Evolutionary conservation across 164 flowering plant species (phyloP), one percentile per base, ranked within the genome.

Genomic region (Chimonanthus salicifolius): DNA sequence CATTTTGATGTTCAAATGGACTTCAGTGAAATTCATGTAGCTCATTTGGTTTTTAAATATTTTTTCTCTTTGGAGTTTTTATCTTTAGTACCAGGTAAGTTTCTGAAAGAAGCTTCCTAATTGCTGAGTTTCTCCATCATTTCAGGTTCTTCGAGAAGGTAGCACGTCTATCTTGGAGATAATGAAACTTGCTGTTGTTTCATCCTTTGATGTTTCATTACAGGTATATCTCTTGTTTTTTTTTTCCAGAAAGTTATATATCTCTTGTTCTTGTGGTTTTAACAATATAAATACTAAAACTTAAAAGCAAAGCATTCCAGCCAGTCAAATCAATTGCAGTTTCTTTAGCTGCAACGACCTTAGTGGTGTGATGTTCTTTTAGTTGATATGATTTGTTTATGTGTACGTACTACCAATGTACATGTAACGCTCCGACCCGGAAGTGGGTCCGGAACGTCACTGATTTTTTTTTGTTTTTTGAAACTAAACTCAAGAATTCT

Each of bases 1-100:
- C 96, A 87, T 65, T 86, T 92, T 79, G 97, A 96, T 75, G 74
- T 92, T 82, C 97, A 93, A 80, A 64, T 96, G 93, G 99, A 92
- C 75, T 87, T 90, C 77, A 96, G 93, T 79, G 97, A 91, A 85
- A 94, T 96, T 85, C 93, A 94, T 96, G 99, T 96, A 91, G 75
- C 85, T 74, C 44, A 51, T 64, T 33, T 77, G 48, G 45, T 74
- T 75, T 44, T 47, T 20, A 43, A 1, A 33, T 20, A 33, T 33
- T 33, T 33, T 33, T 33, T 33, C 33, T 33, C 69, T 66, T 64
- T 49, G 4, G 67, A 75, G 44, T 51, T 75, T 74, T 47, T 71
- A 49, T 75, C 68, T 7, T 54, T 13, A 68, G 66, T 47, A 50
- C 46, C 47, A 47, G 20, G 44, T 72, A 15, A 0, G 3, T 75